Percentiles rank a stretch among this genome's conserved stretches.
Conservation (phyloP, 495 filamentous ascomycete species). For the Lophiostoma macrostomum region DNA sequence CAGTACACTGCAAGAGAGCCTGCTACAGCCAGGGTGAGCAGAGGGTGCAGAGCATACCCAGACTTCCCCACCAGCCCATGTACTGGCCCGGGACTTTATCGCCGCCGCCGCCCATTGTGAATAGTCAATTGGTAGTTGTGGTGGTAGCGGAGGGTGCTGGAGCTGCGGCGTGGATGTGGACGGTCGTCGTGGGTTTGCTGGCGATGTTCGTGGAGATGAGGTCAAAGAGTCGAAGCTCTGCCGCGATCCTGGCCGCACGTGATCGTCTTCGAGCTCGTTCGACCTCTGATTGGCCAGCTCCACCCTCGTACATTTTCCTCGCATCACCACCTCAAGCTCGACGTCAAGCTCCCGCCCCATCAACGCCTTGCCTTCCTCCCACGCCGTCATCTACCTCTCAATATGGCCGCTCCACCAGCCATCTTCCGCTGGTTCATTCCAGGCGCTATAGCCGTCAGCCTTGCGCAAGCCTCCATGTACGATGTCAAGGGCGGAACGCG, state of each 20-base stretch:
- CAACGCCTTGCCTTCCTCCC: slow-evolving; percentile 20
- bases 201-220: too few species aligned
- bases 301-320: too few species aligned
- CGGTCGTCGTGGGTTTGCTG: slow-evolving; percentile 8
- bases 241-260: too few species aligned
- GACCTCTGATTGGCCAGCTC: background rate
- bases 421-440: slow-evolving; percentile 74
- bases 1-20: slow-evolving; percentile 6
- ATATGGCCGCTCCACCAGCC: slow-evolving; percentile 61
- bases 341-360: slow-evolving; percentile 11
- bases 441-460: slow-evolving; percentile 55
- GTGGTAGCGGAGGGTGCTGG: slow-evolving; percentile 12
- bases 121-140: slow-evolving; percentile 3
- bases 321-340: too few species aligned
- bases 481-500: slow-evolving; percentile 92
- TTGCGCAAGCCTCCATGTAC: slow-evolving; percentile 80
- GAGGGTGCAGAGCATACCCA: slow-evolving; percentile 61
- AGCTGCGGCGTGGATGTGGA: slow-evolving; percentile 5
- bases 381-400: slow-evolving; percentile 29
- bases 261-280: background rate
- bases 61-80: slow-evolving; percentile 77
- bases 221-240: too few species aligned
- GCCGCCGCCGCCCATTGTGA: slow-evolving; percentile 42
- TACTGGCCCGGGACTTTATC: slow-evolving; percentile 42
- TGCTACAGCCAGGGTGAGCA: background rate